phyloP scores from a whole-genome alignment of 208 protist genomes.

The Leishmania martiniquensis region DNA sequence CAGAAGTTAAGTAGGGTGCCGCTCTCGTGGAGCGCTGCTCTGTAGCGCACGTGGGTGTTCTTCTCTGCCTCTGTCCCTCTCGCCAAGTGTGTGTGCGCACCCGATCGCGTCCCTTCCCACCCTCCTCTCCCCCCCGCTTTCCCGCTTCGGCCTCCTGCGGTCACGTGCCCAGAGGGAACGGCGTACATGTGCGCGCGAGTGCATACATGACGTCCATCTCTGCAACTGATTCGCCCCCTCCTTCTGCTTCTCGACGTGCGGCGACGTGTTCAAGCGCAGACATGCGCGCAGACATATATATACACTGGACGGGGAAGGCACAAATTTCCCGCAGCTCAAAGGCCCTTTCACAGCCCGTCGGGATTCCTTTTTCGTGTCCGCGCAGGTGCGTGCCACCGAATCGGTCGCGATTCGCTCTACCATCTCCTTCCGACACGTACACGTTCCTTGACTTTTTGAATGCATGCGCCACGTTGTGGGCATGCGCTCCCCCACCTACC shows the following conservation, averaged over 20 bases:
- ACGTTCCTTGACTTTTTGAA: not conserved
- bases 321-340: not conserved
- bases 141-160: too few species aligned
- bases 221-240: not conserved
- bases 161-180: too few species aligned
- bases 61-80: not conserved
- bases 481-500: constrained; percentile 10
- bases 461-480: constrained; percentile 22
- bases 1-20: not conserved
- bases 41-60: not conserved
- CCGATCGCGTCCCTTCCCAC: not conserved
- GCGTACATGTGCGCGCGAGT: not conserved
- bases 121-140: not conserved
- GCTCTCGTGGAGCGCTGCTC: not conserved
- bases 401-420: not conserved
- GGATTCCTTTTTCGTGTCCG: not conserved
- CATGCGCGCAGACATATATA: not conserved
- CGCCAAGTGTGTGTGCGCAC: not conserved
- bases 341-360: not conserved
- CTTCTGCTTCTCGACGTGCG: not conserved
- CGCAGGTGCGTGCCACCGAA: not conserved
- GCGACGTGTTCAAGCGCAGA: not conserved
- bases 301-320: not conserved
- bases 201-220: not conserved
- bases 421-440: not conserved